phyloP scores from a whole-genome alignment of 1,284 basidiomycete genomes.

The Somion occarium region DNA sequence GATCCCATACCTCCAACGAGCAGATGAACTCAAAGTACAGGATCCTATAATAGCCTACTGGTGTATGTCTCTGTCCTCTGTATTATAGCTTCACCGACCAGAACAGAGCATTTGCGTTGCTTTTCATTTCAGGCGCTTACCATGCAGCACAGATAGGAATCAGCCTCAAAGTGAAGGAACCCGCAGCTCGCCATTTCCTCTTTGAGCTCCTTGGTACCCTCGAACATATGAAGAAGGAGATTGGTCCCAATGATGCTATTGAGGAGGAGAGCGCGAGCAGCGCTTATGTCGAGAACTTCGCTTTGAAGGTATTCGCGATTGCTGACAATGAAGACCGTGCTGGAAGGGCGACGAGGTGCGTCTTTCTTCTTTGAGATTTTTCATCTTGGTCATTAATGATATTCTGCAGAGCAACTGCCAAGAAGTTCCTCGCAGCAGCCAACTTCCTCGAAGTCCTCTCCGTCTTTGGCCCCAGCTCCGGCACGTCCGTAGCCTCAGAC shows the following conservation, averaged over 20 bases:
- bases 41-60: constrained; percentile 92
- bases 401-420: constrained; percentile 66
- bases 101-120: constrained; percentile 6
- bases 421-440: constrained; percentile 83
- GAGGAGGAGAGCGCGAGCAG: constrained; percentile 79
- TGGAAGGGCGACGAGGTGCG: constrained; percentile 69
- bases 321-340: constrained; percentile 91
- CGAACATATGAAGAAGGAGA: constrained; percentile 76
- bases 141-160: constrained; percentile 89
- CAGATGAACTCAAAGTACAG: constrained; percentile 76
- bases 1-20: constrained; percentile 82
- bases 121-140: constrained; percentile 72
- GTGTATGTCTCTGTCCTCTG: constrained; percentile 59
- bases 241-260: constrained; percentile 78
- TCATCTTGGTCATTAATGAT: background rate
- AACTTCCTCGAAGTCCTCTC: constrained; percentile 84
- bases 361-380: background rate
- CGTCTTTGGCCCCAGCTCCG: constrained; percentile 55
- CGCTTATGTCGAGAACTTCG: constrained; percentile 94
- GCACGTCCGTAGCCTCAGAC: constrained; percentile 33
- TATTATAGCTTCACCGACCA: constrained; percentile 1
- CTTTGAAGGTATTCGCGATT: constrained; percentile 77
- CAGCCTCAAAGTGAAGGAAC: constrained; percentile 54
- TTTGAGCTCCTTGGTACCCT: constrained; percentile 73
- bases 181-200: constrained; percentile 66